A percentile compares a stretch with the other conserved stretches of the same genome.
Conservation (phyloP, 306 rosid genomes). For the Quercus berberidifolia region DNA sequence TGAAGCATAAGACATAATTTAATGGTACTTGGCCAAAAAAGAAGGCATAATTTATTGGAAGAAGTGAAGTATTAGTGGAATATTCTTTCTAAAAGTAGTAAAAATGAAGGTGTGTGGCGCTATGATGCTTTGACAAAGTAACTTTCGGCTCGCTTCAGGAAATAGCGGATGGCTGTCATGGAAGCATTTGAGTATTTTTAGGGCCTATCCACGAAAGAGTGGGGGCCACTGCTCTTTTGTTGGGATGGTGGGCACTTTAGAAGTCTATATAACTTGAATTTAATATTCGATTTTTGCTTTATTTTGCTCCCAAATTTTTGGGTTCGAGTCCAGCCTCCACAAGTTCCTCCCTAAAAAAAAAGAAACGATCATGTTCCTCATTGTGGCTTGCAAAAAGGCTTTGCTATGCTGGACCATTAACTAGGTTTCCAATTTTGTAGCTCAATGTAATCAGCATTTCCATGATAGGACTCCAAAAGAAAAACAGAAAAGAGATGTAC, state of each 20-base stretch:
- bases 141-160: background rate
- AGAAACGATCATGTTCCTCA: background rate
- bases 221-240: background rate
- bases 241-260: background rate
- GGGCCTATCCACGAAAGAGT: background rate
- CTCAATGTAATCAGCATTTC: background rate
- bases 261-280: background rate
- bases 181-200: background rate
- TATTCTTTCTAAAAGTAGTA: constrained; percentile 7
- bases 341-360: background rate
- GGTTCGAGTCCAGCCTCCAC: background rate
- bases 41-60: background rate
- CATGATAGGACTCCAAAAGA: background rate
- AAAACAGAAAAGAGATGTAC: background rate
- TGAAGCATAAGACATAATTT: background rate
- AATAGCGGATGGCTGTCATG: constrained; percentile 3
- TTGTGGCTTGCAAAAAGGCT: background rate
- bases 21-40: background rate
- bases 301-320: background rate
- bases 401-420: constrained; percentile 7
- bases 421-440: constrained; percentile 9
- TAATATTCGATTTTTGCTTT: background rate
- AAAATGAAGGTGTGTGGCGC: constrained; percentile 16
- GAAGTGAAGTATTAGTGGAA: constrained; percentile 12
- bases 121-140: constrained; percentile 10